Percentiles rank a stretch among this genome's conserved stretches.
Conservation (phyloP, 805 yeast species). For the Diddensiella transvaalensis region DNA sequence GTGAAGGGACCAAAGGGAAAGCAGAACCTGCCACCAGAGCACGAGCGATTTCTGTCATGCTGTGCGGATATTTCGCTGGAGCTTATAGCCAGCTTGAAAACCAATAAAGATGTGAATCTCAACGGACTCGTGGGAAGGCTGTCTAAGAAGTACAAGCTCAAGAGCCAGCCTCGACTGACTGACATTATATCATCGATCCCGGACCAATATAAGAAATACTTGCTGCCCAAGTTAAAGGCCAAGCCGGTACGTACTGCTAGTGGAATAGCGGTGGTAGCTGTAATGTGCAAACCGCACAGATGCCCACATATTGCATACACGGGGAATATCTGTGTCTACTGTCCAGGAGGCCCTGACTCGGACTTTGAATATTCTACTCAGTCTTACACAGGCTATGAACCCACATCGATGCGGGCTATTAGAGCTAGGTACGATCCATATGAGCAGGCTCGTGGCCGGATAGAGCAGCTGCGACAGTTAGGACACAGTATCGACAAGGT, state of each 20-base stretch:
- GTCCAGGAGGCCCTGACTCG: conserved; percentile 99
- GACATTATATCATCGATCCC: conserved; percentile 95
- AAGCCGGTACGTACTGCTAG: conserved; percentile 98
- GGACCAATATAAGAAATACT: conserved; percentile 87
- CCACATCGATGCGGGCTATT: conserved; percentile 99
- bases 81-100: conserved; percentile 70
- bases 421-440: conserved; percentile 97
- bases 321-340: conserved; percentile 94
- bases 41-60: conserved; percentile 87
- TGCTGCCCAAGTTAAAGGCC: conserved; percentile 93
- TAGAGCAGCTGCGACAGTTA: conserved; percentile 89
- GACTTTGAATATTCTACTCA: conserved; percentile 98
- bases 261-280: conserved; percentile 98
- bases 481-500: conserved; percentile 98
- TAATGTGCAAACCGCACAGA: conserved; percentile 98
- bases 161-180: conserved; percentile 89
- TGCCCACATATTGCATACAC: conserved; percentile 99
- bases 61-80: conserved; percentile 90
- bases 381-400: conserved; percentile 97
- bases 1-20: conserved; percentile 35
- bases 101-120: conserved; percentile 75
- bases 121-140: conserved; percentile 83
- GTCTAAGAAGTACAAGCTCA: conserved; percentile 86
- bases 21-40: conserved; percentile 79
- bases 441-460: conserved; percentile 96